These are phyloP conservation scores for Candida odintsovae DNA, from an alignment of 805 yeast species.

Conservation along the genomic window DNA sequence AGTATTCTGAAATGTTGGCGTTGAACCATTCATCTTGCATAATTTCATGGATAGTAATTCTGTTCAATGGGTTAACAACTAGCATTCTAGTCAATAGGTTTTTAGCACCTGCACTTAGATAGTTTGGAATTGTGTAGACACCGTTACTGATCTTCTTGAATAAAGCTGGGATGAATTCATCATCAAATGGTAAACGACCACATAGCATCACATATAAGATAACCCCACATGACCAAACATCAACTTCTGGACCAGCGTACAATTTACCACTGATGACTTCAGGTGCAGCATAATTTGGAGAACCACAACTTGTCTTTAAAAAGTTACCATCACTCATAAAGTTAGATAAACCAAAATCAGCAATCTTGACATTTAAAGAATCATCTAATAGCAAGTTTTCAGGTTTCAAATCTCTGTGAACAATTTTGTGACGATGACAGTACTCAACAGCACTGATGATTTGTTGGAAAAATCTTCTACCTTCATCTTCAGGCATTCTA, in stretches of 20 bases:
- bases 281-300: constrained; percentile 97
- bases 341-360: constrained; percentile 91
- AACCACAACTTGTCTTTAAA: constrained; percentile 90
- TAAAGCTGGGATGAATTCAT: constrained; percentile 89
- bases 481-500: constrained; percentile 87
- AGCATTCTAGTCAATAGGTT: constrained; percentile 80
- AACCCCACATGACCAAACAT: constrained; percentile 97
- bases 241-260: constrained; percentile 97
- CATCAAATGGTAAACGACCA: constrained; percentile 94
- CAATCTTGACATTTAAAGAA: constrained; percentile 86
- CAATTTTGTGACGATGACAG: constrained; percentile 94
- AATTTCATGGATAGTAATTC: constrained; percentile 89
- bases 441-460: constrained; percentile 95
- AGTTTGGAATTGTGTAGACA: constrained; percentile 85
- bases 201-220: constrained; percentile 93
- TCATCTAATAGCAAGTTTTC: constrained; percentile 89
- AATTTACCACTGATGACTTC: constrained; percentile 92
- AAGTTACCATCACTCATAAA: constrained; percentile 98
- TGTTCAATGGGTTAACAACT: constrained; percentile 88
- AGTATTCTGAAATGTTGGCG: constrained; percentile 71
- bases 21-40: constrained; percentile 94
- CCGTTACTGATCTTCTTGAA: constrained; percentile 92
- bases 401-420: constrained; percentile 94
- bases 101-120: constrained; percentile 80
- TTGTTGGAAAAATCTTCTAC: constrained; percentile 90